Conservation (phyloP, 2,329 filamentous ascomycete species). For the Metarhizium anisopliae region DNA sequence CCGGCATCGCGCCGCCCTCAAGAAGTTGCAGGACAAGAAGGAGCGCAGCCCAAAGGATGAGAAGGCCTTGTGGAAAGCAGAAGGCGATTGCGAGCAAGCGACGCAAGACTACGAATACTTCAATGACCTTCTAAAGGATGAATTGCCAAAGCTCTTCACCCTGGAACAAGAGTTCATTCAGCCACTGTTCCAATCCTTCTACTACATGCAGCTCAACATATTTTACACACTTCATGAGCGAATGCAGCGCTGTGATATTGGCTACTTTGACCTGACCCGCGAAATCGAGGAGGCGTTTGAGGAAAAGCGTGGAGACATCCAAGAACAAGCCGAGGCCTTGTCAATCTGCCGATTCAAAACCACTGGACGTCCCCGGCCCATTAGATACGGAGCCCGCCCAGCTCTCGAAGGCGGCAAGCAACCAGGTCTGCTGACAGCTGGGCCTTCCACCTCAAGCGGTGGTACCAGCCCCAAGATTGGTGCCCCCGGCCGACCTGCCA, state of each 20-base stretch:
- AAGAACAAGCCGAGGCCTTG: constrained; percentile 75
- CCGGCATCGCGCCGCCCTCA: constrained; percentile 69
- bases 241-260: constrained; percentile 96
- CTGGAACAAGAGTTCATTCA: constrained; percentile 93
- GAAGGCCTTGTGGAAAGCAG: constrained; percentile 92
- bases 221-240: constrained; percentile 97
- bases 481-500: constrained; percentile 25
- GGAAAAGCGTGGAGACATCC: constrained; percentile 79
- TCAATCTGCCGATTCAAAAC: constrained; percentile 88
- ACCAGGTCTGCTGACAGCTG: constrained; percentile 43
- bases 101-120: constrained; percentile 98
- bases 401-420: constrained; percentile 39
- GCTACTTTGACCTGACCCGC: constrained; percentile 87
- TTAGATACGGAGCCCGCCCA: constrained; percentile 50
- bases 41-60: constrained; percentile 95
- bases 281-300: constrained; percentile 90
- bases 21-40: constrained; percentile 97
- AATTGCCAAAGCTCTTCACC: constrained; percentile 82
- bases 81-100: constrained; percentile 80
- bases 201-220: constrained; percentile 99
- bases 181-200: constrained; percentile 96
- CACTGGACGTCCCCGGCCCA: constrained; percentile 58
- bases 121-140: constrained; percentile 93
- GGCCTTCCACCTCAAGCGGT: constrained; percentile 14
- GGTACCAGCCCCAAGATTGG: constrained; percentile 19